Percentiles rank a stretch among this genome's conserved stretches.
Conservation (phyloP, 2,329 filamentous ascomycete genomes). For the Talaromyces sp. region DNA sequence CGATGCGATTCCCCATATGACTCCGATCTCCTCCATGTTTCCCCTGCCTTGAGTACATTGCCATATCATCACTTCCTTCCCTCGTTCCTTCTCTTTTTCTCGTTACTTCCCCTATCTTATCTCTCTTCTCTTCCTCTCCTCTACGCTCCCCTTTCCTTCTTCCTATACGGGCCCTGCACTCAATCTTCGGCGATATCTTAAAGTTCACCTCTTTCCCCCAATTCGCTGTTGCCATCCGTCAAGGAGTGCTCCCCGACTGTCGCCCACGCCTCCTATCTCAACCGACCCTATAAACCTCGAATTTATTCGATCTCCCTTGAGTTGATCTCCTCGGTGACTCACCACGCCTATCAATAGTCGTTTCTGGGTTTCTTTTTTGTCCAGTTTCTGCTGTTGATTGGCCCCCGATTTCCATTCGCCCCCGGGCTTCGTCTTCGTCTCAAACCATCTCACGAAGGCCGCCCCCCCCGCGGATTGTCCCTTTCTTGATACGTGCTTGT, state of each 20-base stretch:
- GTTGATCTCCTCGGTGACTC: background rate
- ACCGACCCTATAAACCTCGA: background rate
- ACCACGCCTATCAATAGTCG: background rate
- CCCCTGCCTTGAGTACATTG: slow-evolving; percentile 18
- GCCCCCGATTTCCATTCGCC: slow-evolving; percentile 3
- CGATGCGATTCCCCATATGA: slow-evolving; percentile 1
- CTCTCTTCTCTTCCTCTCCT: slow-evolving; percentile 5
- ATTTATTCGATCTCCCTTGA: background rate
- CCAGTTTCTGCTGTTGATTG: background rate
- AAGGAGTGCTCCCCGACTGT: slow-evolving; percentile 4
- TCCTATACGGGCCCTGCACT: slow-evolving; percentile 5
- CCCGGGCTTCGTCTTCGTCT: slow-evolving; percentile 8
- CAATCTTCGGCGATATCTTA: slow-evolving; percentile 1
- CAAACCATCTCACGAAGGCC: background rate
- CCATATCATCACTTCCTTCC: slow-evolving; percentile 25
- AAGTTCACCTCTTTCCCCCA: background rate
- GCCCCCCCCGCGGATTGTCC: background rate
- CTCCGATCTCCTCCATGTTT: slow-evolving; percentile 3
- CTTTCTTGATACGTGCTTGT: slow-evolving; percentile 1
- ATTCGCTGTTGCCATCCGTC: slow-evolving; percentile 7
- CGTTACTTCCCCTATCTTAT: slow-evolving; percentile 14
- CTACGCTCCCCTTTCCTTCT: slow-evolving; percentile 12
- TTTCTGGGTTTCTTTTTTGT: background rate
- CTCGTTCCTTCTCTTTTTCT: slow-evolving; percentile 18
- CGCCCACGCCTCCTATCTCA: background rate